These are phyloP conservation scores for Ophiobolus disseminans DNA, from an alignment of 2,329 filamentous ascomycete genomes.

Conservation along the genomic window DNA sequence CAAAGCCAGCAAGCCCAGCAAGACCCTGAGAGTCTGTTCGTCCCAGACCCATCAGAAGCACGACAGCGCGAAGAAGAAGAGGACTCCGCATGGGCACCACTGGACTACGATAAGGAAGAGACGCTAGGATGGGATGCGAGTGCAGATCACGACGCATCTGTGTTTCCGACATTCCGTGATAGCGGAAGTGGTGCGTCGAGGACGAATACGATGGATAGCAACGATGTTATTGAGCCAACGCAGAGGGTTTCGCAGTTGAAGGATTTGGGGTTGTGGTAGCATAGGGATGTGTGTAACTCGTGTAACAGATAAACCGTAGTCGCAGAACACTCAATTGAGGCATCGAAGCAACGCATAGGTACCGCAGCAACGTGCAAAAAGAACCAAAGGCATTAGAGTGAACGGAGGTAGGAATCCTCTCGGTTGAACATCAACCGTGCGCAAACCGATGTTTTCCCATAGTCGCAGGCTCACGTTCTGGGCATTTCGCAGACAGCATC, in stretches of 20 bases:
- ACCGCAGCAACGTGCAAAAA: no score
- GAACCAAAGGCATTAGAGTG: no score
- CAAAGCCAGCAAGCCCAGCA: slow-evolving; percentile 52
- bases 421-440: no score
- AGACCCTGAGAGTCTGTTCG: slow-evolving; percentile 72
- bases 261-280: slow-evolving; percentile 39
- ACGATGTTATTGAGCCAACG: slow-evolving; percentile 68
- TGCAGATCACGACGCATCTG: slow-evolving; percentile 55
- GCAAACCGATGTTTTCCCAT: no score
- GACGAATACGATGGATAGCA: slow-evolving; percentile 33
- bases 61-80: slow-evolving; percentile 65
- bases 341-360: no score
- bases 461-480: no score
- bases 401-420: no score
- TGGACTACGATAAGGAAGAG: slow-evolving; percentile 70
- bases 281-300: no score
- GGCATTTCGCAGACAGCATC: no score
- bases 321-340: no score
- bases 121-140: slow-evolving; percentile 78
- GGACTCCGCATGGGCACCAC: slow-evolving; percentile 75
- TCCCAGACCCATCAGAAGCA: slow-evolving; percentile 69
- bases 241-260: slow-evolving; percentile 71
- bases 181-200: slow-evolving; percentile 38
- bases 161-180: slow-evolving; percentile 56
- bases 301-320: no score